Percentiles rank a stretch among this genome's conserved stretches.
Conservation (phyloP, 2,329 filamentous ascomycete genomes). For the Sclerotinia subarctica region DNA sequence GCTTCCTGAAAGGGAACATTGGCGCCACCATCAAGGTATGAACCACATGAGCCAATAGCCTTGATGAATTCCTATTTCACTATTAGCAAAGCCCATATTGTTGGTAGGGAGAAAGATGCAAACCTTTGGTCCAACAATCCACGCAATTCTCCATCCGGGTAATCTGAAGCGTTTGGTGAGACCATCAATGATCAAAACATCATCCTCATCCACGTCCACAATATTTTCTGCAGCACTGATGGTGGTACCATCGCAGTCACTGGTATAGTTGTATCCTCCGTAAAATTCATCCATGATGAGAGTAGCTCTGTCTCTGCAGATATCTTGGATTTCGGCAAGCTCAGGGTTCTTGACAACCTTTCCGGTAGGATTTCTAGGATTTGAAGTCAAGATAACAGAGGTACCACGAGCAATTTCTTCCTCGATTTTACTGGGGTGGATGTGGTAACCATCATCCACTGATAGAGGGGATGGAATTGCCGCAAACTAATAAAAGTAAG, state of each 20-base stretch:
- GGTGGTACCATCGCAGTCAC: slow-evolving; percentile 82
- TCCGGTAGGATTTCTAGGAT: slow-evolving; percentile 92
- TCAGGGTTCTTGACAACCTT: slow-evolving; percentile 82
- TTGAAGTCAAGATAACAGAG: slow-evolving; percentile 87
- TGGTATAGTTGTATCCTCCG: slow-evolving; percentile 92
- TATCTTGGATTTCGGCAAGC: slow-evolving; percentile 85
- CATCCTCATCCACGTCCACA: slow-evolving; percentile 82
- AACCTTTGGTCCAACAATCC: slow-evolving; percentile 85
- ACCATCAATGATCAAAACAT: slow-evolving; percentile 92
- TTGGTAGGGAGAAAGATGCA: neutral
- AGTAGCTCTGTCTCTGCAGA: slow-evolving; percentile 85
- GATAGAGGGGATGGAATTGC: slow-evolving; percentile 82
- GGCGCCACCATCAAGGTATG: slow-evolving; percentile 90
- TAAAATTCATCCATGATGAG: slow-evolving; percentile 98
- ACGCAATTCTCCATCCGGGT: slow-evolving; percentile 93
- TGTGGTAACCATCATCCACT: slow-evolving; percentile 85
- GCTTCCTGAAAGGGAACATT: slow-evolving; percentile 96
- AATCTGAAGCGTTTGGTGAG: slow-evolving; percentile 96
- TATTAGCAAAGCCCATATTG: slow-evolving; percentile 1
- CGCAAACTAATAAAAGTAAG: slow-evolving; percentile 58
- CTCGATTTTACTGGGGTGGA: slow-evolving; percentile 88
- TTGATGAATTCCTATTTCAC: slow-evolving; percentile 71
- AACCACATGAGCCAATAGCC: slow-evolving; percentile 87
- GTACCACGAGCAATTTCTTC: slow-evolving; percentile 86
- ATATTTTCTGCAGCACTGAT: slow-evolving; percentile 89